Conservation (phyloP, 2,329 filamentous ascomycete genomes). For the Sporothrix globosa region DNA sequence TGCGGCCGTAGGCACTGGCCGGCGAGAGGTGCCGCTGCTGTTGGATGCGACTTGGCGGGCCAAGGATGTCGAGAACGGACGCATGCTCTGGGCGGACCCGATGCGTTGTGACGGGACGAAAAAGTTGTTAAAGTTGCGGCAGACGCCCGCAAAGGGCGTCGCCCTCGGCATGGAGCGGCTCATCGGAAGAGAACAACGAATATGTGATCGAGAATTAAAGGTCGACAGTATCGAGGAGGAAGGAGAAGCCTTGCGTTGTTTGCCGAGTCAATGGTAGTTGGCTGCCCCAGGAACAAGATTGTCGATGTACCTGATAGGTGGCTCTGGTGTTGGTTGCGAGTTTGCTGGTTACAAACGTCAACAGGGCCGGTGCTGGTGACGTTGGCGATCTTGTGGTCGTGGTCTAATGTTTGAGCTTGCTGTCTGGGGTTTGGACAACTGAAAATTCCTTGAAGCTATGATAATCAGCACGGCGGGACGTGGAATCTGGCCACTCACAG, state of each 20-base stretch:
- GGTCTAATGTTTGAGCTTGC: slow-evolving; percentile 10
- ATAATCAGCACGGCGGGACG: slow-evolving; percentile 17
- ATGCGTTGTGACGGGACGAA: slow-evolving; percentile 8
- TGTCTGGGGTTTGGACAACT: not conserved
- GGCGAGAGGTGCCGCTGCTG: not conserved
- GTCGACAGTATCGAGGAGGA: not conserved
- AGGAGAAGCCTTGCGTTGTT: not conserved
- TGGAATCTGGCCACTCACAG: slow-evolving; percentile 29
- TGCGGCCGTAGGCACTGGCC: slow-evolving; percentile 21
- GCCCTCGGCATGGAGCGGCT: slow-evolving; percentile 32
- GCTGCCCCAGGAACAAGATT: not conserved
- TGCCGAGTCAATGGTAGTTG: not conserved
- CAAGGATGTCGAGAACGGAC: slow-evolving; percentile 25
- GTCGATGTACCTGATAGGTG: not conserved
- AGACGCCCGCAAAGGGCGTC: slow-evolving; percentile 31
- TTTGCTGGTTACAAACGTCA: not conserved
- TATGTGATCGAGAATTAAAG: not conserved
- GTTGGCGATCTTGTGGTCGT: not conserved
- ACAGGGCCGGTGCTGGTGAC: not conserved
- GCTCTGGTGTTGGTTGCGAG: not conserved
- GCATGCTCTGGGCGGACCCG: not conserved
- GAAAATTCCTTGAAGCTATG: slow-evolving; percentile 29
- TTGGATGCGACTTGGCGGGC: slow-evolving; percentile 15
- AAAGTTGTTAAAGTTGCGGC: slow-evolving; percentile 26
- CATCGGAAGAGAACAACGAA: slow-evolving; percentile 13